Evolutionary conservation across 495 filamentous ascomycete species (phyloP).

Genomic region (Aspergillus campestris): DNA sequence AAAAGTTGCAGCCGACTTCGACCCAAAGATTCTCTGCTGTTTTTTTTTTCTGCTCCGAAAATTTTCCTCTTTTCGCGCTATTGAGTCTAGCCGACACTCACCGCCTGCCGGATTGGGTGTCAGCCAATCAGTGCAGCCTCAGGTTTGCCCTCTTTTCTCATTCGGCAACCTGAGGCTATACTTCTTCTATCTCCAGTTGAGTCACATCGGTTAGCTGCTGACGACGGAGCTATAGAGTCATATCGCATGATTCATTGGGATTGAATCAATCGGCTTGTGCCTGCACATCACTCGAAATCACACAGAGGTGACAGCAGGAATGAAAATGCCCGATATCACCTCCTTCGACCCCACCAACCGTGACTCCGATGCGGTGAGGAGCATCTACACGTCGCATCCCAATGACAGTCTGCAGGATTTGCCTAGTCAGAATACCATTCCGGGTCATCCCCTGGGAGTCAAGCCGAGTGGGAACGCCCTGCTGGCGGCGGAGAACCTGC

Average conservation of each 20-base stretch:
- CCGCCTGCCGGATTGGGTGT: constrained; percentile 10
- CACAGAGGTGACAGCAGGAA: neutral
- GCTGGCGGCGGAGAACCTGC: constrained; percentile 54
- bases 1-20: constrained; percentile 5
- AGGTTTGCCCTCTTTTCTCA: constrained; percentile 2
- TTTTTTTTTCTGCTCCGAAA: constrained; percentile 8
- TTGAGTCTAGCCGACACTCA: constrained; percentile 12
- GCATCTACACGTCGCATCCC: constrained; percentile 26
- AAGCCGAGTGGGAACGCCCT: constrained; percentile 87
- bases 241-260: too few species aligned
- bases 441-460: constrained; percentile 74
- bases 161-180: neutral
- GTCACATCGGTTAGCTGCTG: too few species aligned
- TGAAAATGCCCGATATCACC: constrained; percentile 13
- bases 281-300: too few species aligned
- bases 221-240: too few species aligned
- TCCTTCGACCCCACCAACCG: constrained; percentile 2
- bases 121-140: constrained; percentile 3
- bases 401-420: constrained; percentile 11
- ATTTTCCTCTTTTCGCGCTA: constrained; percentile 18
- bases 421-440: constrained; percentile 40
- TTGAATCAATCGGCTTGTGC: too few species aligned
- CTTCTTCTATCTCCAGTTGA: neutral
- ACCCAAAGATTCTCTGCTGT: constrained; percentile 2
- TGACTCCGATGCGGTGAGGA: neutral